Evolutionary conservation across 2,329 filamentous ascomycete genomes (phyloP), one percentile per base, ranked within the genome.

Genomic region (Massarina eburnea): DNA sequence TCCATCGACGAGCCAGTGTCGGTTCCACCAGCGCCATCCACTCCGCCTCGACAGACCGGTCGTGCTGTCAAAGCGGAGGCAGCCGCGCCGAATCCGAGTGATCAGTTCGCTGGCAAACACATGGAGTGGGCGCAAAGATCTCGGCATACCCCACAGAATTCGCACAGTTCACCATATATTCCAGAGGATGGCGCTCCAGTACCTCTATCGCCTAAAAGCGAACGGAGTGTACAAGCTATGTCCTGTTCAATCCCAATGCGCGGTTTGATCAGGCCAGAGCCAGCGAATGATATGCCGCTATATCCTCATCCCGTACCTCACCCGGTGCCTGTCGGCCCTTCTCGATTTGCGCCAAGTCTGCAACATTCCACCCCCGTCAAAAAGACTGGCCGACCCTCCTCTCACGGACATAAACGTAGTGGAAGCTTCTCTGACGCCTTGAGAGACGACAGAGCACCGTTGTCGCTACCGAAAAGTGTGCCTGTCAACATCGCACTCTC

Each of bases 361-460:
- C 67, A 63, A 39, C 59, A 62, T 29, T 46, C 54, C 8, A 38
- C 52, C 0, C 59, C 65, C 2, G 51, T 51, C 18, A 68, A 63
- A 43, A 61, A 56, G 34, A 46, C 51, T 9, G 59, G 55, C 33
- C 58, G 60, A 18, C 61, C 61, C 7, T n/a, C n/a, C n/a, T 52
- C 60, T 19, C 61, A 67, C 42, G 78, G 75, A 2, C 91, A 96
- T 70, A 91, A 90, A 68, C 84, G 91, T 18, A 95, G 89, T 62
- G 90, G 86, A 39, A 96, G 91, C 66, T 86, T 94, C 58, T 89
- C 88, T 0, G 89, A 96, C 71, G 92, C 91, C 1, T 70, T 92
- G 41, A 78, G 90, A 56, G 88, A 94, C 61, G 70, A 85, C 73
- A 71, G 81, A 43, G 71, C 77, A 9, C 79, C 79, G 2, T 59